Evolutionary conservation across 768 basidiomycete genomes (phyloP), one percentile per base, ranked within the genome.

Genomic region (Boletus reticuloceps): DNA sequence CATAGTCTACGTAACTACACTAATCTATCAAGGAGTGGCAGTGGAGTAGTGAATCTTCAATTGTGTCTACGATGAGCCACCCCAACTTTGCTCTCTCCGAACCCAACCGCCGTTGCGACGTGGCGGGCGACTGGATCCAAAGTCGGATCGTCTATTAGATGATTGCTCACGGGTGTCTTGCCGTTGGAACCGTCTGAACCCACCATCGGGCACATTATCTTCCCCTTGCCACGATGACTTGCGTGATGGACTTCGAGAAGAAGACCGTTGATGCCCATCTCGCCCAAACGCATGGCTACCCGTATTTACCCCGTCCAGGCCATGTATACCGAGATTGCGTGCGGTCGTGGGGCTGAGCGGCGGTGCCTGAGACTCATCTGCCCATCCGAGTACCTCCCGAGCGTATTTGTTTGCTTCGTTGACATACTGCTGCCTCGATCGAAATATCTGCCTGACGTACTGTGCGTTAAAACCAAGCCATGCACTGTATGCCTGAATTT

Each of bases 401-500:
- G 69, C 74, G 55, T 73, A 79, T 54, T 51, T 59, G 51, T 76
- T 77, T 10, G 62, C 80, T 39, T 70, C 64, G 22, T 67, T 48
- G 6, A 84, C 80, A 19, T 80, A 71, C 16, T 72, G 63, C 41
- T 66, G 70, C 43, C 63, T 70, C 11, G 68, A 70, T 75, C 77
- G 79, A 40, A 69, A 64, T 51, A 81, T 50, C 9, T 56, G 49
- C 60, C 70, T 77, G 32, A 72, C 43, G 45, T 68, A 69, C 5
- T 72, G 65, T 19, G 80, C 78, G 65, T 84, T 85, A 65, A 81
- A 86, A 13, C 84, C 84, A 41, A 86, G 65, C 74, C 75, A 81
- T 27, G 82, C 77, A 34, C 74, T 71, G 60, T 85, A 86, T 1
- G 79, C 78, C 60, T 80, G 75, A 1, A 69, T 71, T 62, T 84